Evolutionary conservation across 345 rosid genomes (phyloP).

Genomic region (Passiflora organensis): DNA sequence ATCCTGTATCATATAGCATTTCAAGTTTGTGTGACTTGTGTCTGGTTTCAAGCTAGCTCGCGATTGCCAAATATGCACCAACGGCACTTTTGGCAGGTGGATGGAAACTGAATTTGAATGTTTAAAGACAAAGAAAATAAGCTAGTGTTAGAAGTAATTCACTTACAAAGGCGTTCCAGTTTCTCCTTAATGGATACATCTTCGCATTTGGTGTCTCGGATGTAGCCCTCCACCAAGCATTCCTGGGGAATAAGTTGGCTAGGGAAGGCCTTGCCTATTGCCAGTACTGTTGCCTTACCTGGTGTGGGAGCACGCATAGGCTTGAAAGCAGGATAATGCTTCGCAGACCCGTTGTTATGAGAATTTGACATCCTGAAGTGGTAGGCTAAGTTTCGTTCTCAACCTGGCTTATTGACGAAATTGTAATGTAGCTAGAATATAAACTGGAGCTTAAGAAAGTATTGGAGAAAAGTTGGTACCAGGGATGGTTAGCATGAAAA

Average conservation of each 20-base stretch:
- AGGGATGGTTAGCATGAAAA: conserved; percentile 42
- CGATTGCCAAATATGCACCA: not conserved
- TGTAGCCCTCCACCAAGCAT: conserved; percentile 76
- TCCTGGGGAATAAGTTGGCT: conserved; percentile 77
- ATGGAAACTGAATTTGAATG: too few species aligned
- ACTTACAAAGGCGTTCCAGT: conserved; percentile 78
- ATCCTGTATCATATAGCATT: too few species aligned
- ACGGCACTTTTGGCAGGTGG: too few species aligned
- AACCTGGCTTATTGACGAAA: conserved; percentile 5
- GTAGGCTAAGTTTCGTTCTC: conserved; percentile 10
- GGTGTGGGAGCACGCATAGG: conserved; percentile 51
- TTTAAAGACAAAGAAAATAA: too few species aligned
- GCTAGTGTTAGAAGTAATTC: not conserved
- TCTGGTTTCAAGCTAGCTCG: not conserved
- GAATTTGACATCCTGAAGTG: conserved; percentile 37
- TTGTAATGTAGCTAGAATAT: conserved; percentile 23
- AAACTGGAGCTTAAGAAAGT: conserved; percentile 32
- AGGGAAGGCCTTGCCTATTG: conserved; percentile 88
- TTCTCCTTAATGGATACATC: conserved; percentile 71
- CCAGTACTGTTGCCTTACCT: conserved; percentile 86
- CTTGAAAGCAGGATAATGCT: conserved; percentile 15
- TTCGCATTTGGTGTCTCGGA: conserved; percentile 78
- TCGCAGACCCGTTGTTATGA: conserved; percentile 22
- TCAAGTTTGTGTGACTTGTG: not conserved
- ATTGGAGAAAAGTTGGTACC: conserved; percentile 61